phyloP scores from a whole-genome alignment of 495 filamentous ascomycete species.

The Xeromyces bisporus region DNA sequence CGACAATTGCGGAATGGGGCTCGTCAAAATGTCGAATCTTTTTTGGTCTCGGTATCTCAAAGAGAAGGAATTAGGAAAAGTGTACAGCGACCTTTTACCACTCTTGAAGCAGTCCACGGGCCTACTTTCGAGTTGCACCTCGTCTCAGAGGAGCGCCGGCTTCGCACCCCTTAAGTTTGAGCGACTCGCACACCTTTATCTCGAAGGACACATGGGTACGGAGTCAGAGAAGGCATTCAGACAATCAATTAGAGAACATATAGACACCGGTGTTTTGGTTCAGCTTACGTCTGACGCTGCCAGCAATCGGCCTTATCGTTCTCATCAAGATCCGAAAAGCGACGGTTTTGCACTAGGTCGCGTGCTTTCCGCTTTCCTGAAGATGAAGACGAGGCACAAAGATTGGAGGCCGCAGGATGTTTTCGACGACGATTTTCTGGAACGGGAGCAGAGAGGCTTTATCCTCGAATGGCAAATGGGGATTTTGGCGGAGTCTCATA shows the following conservation, averaged over 20 bases:
- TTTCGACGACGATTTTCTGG: constrained; percentile 27
- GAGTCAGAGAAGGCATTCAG: constrained; percentile 25
- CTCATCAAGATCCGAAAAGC: constrained; percentile 20
- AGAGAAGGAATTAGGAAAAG: constrained; percentile 24
- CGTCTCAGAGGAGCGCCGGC: constrained; percentile 26
- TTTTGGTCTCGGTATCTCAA: constrained; percentile 52
- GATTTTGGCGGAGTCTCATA: constrained; percentile 18
- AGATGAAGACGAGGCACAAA: constrained; percentile 22
- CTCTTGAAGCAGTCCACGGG: constrained; percentile 34
- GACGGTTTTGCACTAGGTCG: constrained; percentile 28
- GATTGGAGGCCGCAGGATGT: constrained; percentile 10
- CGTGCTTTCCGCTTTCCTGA: constrained; percentile 29
- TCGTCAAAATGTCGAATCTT: constrained; percentile 53
- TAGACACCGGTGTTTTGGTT: constrained; percentile 26
- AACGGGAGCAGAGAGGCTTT: constrained; percentile 20
- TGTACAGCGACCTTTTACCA: constrained; percentile 18
- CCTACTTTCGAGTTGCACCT: constrained; percentile 21
- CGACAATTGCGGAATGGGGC: constrained; percentile 12
- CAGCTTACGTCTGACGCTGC: constrained; percentile 14
- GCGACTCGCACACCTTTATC: constrained; percentile 29
- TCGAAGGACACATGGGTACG: constrained; percentile 17
- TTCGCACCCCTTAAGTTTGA: constrained; percentile 38
- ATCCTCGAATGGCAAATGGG: constrained; percentile 42
- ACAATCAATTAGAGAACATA: constrained; percentile 29
- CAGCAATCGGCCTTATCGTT: constrained; percentile 9